Conservation (phyloP, 2,329 filamentous ascomycete species). For the Sclerotinia subarctica region DNA sequence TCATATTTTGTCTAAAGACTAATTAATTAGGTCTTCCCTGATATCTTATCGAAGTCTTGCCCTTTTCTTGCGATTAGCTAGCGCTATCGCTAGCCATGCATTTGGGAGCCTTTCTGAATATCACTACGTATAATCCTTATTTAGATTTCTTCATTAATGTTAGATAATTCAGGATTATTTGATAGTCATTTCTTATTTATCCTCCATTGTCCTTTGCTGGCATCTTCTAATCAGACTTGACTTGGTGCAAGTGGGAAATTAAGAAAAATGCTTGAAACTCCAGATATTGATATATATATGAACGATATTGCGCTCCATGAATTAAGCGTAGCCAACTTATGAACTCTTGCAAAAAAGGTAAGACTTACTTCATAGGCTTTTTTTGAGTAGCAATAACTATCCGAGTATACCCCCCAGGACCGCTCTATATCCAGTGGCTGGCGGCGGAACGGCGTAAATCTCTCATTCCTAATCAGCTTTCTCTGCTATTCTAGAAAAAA, state of each 20-base stretch:
- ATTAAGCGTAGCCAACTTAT: neutral
- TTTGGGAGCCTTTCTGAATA: neutral
- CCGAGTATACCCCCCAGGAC: neutral
- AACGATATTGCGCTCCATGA: neutral
- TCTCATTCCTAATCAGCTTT: no score
- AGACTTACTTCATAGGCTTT: neutral
- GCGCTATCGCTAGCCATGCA: no score
- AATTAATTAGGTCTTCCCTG: no score
- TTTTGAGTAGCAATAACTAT: neutral
- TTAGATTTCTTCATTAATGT: neutral
- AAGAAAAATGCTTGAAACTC: neutral
- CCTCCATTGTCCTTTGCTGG: neutral
- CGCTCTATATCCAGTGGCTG: no score
- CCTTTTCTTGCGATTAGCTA: neutral
- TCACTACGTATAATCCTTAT: neutral
- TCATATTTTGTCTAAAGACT: neutral
- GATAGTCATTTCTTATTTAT: neutral
- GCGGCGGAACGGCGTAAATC: no score
- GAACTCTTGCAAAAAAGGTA: neutral
- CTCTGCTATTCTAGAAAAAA: no score
- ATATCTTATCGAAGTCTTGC: neutral
- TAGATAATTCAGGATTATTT: neutral
- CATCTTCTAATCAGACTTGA: neutral
- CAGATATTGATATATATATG: neutral
- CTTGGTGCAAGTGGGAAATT: neutral